Conservation (phyloP, 306 rosid genomes). For the Rubus idaeus region DNA sequence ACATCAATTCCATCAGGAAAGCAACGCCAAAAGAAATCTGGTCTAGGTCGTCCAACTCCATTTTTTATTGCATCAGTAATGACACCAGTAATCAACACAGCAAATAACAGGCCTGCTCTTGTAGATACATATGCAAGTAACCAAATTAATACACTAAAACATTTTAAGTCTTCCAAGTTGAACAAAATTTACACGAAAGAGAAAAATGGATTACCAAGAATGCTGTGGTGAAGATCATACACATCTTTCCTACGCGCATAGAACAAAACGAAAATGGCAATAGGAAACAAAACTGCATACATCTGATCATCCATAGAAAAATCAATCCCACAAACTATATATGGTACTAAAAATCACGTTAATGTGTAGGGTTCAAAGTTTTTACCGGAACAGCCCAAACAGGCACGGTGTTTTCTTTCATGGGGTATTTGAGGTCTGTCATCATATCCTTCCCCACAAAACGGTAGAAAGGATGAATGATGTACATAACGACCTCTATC, state of each 20-base stretch:
- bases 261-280: slow-evolving; percentile 53
- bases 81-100: slow-evolving; percentile 74
- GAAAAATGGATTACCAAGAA: slow-evolving; percentile 54
- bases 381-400: slow-evolving; percentile 92
- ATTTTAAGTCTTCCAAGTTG: background rate
- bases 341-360: background rate
- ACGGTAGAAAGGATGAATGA: slow-evolving; percentile 75
- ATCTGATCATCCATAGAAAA: slow-evolving; percentile 47
- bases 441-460: slow-evolving; percentile 91
- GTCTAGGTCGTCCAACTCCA: slow-evolving; percentile 95
- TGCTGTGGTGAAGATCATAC: slow-evolving; percentile 83
- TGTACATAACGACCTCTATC: slow-evolving; percentile 47
- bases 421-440: slow-evolving; percentile 81
- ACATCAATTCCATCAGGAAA: slow-evolving; percentile 83
- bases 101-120: slow-evolving; percentile 69
- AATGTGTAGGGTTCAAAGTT: background rate
- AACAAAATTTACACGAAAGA: background rate
- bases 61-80: slow-evolving; percentile 78
- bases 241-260: slow-evolving; percentile 76
- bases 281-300: slow-evolving; percentile 77
- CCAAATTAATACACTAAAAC: background rate
- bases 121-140: background rate
- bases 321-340: slow-evolving; percentile 1
- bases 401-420: slow-evolving; percentile 83
- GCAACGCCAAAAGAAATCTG: slow-evolving; percentile 98